A percentile compares a stretch with the other conserved stretches of the same genome.
Evolutionary conservation across 805 yeast genomes (phyloP).

Genomic region (Metschnikowia hibisci): DNA sequence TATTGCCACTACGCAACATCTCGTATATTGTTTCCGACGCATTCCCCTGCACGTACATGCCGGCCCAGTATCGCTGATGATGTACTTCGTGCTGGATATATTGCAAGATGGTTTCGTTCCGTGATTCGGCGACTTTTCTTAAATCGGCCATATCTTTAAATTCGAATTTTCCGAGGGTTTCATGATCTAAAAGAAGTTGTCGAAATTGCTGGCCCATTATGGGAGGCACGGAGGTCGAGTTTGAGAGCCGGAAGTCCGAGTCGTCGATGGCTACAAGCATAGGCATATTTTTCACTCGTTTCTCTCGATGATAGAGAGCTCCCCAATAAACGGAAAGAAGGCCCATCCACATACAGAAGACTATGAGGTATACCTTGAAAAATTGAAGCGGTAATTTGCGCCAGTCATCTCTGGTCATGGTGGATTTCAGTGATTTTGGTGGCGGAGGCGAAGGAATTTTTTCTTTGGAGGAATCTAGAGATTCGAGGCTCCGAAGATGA

Average conservation of each 20-base stretch:
- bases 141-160: constrained; percentile 15
- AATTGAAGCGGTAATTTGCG: constrained; percentile 13
- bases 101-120: constrained; percentile 20
- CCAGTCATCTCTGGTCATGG: constrained; percentile 14
- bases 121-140: constrained; percentile 12
- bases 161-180: constrained; percentile 19
- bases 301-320: constrained; percentile 27
- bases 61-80: constrained; percentile 31
- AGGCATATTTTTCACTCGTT: constrained; percentile 29
- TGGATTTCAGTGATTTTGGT: background rate
- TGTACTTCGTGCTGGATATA: constrained; percentile 22
- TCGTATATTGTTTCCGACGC: constrained; percentile 25
- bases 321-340: constrained; percentile 43
- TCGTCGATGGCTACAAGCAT: constrained; percentile 39
- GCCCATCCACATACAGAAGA: constrained; percentile 25
- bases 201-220: constrained; percentile 19
- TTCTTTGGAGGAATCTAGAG: background rate
- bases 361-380: constrained; percentile 17
- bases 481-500: background rate
- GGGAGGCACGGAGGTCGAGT: constrained; percentile 20
- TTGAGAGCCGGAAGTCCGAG: constrained; percentile 12
- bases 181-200: constrained; percentile 16
- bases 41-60: constrained; percentile 23
- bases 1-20: constrained; percentile 14
- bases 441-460: background rate